Evolutionary conservation across 1,139 yeast species (phyloP), one percentile per base, ranked within the genome.

Genomic region (Nematodospora anomalae): DNA sequence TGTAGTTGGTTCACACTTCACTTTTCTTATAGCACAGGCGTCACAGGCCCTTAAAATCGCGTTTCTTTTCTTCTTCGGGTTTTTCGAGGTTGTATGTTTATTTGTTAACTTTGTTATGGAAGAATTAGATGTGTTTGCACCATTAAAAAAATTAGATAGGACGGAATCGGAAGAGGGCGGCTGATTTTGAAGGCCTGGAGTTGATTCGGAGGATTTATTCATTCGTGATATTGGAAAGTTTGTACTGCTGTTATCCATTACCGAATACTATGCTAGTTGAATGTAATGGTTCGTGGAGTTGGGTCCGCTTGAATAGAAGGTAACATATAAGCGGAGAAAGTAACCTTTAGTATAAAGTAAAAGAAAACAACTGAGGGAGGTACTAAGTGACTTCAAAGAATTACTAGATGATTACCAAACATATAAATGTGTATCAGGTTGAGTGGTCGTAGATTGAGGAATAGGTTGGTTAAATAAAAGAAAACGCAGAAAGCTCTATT

Each of bases 11-110:
- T 67, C 73, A 50, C 76, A 70, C 39, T 62, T 62, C 24, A 68
- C 69, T 47, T 70, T 70, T 25, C 74, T 46, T 13, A 66, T 56
- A 14, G 74, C 67, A 51, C 76, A 70, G 6, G 71, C 74, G 45
- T 70, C 76, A 44, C 76, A 70, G 7, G 76, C 67, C 35, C 67
- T 35, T 2, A 51, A 51, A 16, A 55, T 57, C 2, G 55, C 38
- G 26, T 48, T 55, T 26, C 62, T 41, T 33, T 53, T 58, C 45
- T 55, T 53, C 23, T 46, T 50, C 10, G 35, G 33, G 6, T 33
- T 34, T 21, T 35, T 43, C 11, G 32, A 31, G 16, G 36, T 34
- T 3, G 47, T 46, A 28, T 46, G 50, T 26, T 40, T 40, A 26
- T 45, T 46, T 7, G 50, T 46, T 26, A 46, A 23, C 32, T 43